Evolutionary conservation across 805 yeast species (phyloP), one percentile per base, ranked within the genome.

Genomic region (Candida argentea): DNA sequence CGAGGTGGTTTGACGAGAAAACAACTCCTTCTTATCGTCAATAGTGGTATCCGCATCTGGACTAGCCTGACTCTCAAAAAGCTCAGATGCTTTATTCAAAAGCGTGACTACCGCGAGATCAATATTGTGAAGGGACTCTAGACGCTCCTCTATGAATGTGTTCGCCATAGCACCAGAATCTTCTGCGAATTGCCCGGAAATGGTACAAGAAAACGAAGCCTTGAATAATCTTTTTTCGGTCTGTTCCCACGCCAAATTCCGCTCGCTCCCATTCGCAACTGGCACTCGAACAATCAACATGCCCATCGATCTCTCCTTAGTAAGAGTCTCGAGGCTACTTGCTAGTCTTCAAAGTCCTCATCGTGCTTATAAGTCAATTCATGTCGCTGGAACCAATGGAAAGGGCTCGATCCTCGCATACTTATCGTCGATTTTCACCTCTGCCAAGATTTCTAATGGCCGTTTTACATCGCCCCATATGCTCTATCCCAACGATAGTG

Each of bases 341-440:
- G 37, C 38, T 15, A 44, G 44, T 20, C 55, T 86, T 13, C 85
- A 84, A 0, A 70, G 74, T 40, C 96, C 95, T 0, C 91, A 84
- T 22, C 36, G 48, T 10, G 40, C 56, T 4, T 73, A 73, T 44
- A 70, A 71, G 35, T 75, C 85, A 1, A 59, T 91, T n/a, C 98
- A 91, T 46, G 68, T 91, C 4, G 95, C 95, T 0, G 98, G 98
- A 0, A 89, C 98, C 6, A 89, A 89, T 47, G 98, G 98, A 1
- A 89, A 89, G 46, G 98, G 98, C 0, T 86, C 96, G 0, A 82
- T 87, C 0, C 75, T 94, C 33, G 76, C 95, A 0, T 87, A 86
- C 47, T 33, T 91, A 6, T 65, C 85, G 3, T 73, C 85, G 11
- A 61, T 78, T 3, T 51, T 87, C 15, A 62, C 70, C 13, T 48